A percentile compares a stretch with the other conserved stretches of the same genome.
phyloP scores from a whole-genome alignment of 2,329 filamentous ascomycete genomes.

The Fusarium proliferatum region DNA sequence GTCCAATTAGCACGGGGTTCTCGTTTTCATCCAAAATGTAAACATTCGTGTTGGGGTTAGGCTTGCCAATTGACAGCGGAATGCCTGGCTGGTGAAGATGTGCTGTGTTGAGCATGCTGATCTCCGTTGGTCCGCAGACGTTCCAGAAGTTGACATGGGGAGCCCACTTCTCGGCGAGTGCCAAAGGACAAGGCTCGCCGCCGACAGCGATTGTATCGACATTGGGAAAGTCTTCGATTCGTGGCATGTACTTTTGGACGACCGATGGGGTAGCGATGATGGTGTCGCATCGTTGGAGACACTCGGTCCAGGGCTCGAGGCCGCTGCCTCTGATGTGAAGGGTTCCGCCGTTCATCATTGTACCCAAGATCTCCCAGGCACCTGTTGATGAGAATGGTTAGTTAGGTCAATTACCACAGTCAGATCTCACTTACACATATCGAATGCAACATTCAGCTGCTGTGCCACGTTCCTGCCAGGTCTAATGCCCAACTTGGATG shows the following conservation, averaged over 20 bases:
- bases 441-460: slow-evolving; percentile 32
- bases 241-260: slow-evolving; percentile 32
- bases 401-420: fast-evolving
- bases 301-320: slow-evolving; percentile 30
- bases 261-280: slow-evolving; percentile 34
- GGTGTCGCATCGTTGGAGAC: slow-evolving; percentile 21
- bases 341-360: slow-evolving; percentile 34
- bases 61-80: slow-evolving; percentile 24
- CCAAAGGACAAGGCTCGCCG: slow-evolving; percentile 28
- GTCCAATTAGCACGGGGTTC: slow-evolving; percentile 58
- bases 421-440: slow-evolving; percentile 28
- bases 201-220: slow-evolving; percentile 27
- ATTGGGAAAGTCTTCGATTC: slow-evolving; percentile 21
- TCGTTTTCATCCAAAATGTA: slow-evolving; percentile 63
- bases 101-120: slow-evolving; percentile 31
- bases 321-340: slow-evolving; percentile 34
- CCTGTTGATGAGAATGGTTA: background rate
- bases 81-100: slow-evolving; percentile 24
- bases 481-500: slow-evolving; percentile 22
- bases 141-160: slow-evolving; percentile 33
- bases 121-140: slow-evolving; percentile 31
- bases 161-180: slow-evolving; percentile 29
- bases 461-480: slow-evolving; percentile 32
- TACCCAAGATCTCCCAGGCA: slow-evolving; percentile 32
- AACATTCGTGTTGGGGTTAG: slow-evolving; percentile 63